A percentile compares a stretch with the other conserved stretches of the same genome.
Evolutionary conservation across 129 eudicot species (phyloP).

Genomic region (Tagetes patula): DNA sequence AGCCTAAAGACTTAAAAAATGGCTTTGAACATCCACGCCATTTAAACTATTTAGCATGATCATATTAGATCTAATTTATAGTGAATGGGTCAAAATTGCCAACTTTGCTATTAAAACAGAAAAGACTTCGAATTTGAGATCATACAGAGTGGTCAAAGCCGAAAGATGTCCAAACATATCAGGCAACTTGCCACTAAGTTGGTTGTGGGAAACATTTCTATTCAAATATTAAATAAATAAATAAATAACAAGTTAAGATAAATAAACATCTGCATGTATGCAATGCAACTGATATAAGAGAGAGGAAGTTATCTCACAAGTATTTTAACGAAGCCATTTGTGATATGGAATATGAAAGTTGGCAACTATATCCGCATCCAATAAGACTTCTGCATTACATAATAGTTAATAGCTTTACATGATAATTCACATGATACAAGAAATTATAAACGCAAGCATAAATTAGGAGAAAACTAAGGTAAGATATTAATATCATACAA

Average conservation of each 20-base stretch:
- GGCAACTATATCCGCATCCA: slow-evolving; percentile 46
- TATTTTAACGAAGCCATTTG: slow-evolving; percentile 49
- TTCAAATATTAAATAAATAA: neutral
- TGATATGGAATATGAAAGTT: slow-evolving; percentile 60
- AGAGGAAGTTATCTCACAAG: slow-evolving; percentile 41
- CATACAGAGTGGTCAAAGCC: slow-evolving; percentile 44
- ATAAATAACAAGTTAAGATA: no score
- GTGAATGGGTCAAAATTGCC: no score
- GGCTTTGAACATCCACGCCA: no score
- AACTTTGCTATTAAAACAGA: no score
- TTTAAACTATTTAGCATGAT: no score
- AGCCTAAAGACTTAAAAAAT: no score
- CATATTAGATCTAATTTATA: no score
- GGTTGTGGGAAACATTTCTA: slow-evolving; percentile 52
- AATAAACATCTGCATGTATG: neutral
- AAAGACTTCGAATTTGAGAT: neutral
- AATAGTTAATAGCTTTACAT: no score
- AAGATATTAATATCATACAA: slow-evolving; percentile 28
- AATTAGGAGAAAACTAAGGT: neutral
- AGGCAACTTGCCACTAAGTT: slow-evolving; percentile 53
- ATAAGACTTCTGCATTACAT: slow-evolving; percentile 48
- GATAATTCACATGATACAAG: no score
- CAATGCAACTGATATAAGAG: neutral
- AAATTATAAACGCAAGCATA: slow-evolving; percentile 10
- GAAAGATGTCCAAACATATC: slow-evolving; percentile 66